These are phyloP conservation scores for Myxozyma udenii DNA, from an alignment of 805 yeast genomes.

Conservation along the genomic window DNA sequence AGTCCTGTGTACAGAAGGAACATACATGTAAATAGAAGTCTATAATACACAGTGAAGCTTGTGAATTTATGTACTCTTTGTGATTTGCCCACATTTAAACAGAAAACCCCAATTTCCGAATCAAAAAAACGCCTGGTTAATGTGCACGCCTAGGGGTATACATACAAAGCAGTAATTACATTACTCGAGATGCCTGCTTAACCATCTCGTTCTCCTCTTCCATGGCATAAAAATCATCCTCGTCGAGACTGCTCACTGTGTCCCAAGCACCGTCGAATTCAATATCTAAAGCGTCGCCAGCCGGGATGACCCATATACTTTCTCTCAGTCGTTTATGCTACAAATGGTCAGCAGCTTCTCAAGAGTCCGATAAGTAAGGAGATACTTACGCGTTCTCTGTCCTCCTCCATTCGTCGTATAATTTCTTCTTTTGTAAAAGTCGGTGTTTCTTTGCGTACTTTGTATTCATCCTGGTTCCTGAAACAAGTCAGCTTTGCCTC, in stretches of 20 bases:
- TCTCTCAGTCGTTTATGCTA: conserved; percentile 73
- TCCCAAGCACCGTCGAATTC: conserved; percentile 32
- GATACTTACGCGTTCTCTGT: conserved; percentile 61
- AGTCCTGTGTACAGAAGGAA: background rate
- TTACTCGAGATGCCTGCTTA: no score
- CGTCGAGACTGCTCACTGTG: conserved; percentile 20
- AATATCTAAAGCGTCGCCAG: conserved; percentile 21
- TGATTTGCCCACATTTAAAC: no score
- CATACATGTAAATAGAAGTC: background rate
- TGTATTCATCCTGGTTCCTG: conserved; percentile 11
- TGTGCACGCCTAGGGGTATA: no score
- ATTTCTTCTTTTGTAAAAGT: conserved; percentile 50
- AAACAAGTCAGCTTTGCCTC: background rate
- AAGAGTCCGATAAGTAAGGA: background rate
- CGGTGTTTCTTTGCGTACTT: conserved; percentile 1
- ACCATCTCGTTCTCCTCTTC: conserved; percentile 21
- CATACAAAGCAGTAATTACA: no score
- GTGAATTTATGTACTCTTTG: no score
- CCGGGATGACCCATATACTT: conserved; percentile 62
- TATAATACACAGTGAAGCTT: no score
- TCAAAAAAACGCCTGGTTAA: no score
- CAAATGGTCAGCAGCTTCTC: background rate
- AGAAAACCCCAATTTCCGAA: no score
- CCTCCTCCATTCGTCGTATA: conserved; percentile 81
- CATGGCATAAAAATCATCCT: conserved; percentile 27